Base-by-base conservation (phyloP, 345 rosid genomes). In the Boechera retrofracta region DNA sequence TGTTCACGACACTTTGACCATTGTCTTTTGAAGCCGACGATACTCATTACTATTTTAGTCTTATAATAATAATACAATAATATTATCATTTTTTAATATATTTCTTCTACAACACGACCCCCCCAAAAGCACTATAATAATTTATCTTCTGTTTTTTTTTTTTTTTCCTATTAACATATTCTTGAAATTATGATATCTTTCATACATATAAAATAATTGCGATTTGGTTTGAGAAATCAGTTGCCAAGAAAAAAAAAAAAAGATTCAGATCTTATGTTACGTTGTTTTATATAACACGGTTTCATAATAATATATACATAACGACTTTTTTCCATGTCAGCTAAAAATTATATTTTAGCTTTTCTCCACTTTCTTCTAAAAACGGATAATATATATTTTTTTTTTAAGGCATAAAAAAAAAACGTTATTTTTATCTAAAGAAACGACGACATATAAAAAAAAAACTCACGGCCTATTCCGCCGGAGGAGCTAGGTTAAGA, bases 401-500 rank as follows among this genome's bases (percentile, higher is more conserved):
- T 48, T 35, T 33, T 35, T 11, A 7, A 31, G 49, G 8, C 31
- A 55, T 24, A 13, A 31, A 36, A 55, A 24, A 39, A 31, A 39
- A 53, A 72, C 73, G 49, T 21, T 71, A 24, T 5, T 16, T 10
- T 69, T 15, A 9, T 66, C 71, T 58, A 7, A 52, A 10, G 57
- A 29, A 41, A 10, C 44, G 24, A 38, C 12, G 53, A 8, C n/a
- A 54, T n/a, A 54, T 10, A 10, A 33, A 21, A 55, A 12, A 29
- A 57, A 36, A 32, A 52, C 74, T 87, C 84, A 88, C 21, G 1
- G 82, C 89, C 45, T 81, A 85, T 77, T 84, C 86, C 2, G 88
- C 58, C 2, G 94, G 88, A n/a, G 86, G 93, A 39, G 90, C 77
- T 38, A 79, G 82, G 75, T 85, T 88, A 29, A 93, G 95, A 73